These are phyloP conservation scores for Pestalotiopsis sp. DNA, from an alignment of 2,329 filamentous ascomycete species.

Conservation along the genomic window DNA sequence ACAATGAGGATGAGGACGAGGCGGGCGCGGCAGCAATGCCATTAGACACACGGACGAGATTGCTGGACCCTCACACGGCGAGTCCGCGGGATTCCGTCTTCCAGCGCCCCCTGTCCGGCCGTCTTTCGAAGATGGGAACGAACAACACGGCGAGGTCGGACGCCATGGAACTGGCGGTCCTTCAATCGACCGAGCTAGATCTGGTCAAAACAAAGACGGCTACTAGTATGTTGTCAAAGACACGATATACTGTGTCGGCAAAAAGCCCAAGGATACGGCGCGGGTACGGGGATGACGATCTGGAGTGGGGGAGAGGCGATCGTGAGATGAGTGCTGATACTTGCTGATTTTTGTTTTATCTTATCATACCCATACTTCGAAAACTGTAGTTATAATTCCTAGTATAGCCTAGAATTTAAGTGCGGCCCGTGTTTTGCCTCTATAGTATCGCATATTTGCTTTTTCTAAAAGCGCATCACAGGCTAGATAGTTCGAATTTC, in stretches of 20 bases:
- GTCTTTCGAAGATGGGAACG: constrained; percentile 11
- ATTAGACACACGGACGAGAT: not conserved
- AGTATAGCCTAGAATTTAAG: no score
- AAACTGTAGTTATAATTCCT: not conserved
- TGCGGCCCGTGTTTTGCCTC: no score
- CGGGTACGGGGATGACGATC: constrained; percentile 5
- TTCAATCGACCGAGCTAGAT: constrained; percentile 13
- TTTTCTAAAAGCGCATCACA: no score
- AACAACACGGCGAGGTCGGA: constrained; percentile 15
- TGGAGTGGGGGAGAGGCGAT: constrained; percentile 13
- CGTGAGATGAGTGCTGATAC: constrained; percentile 13
- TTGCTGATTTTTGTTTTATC: not conserved
- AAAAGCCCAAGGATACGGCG: constrained; percentile 10
- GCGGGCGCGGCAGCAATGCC: not conserved
- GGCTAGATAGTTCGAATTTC: no score
- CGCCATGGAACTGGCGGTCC: constrained; percentile 12
- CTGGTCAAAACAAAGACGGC: constrained; percentile 15
- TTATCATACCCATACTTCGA: constrained; percentile 2
- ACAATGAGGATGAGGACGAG: constrained; percentile 4
- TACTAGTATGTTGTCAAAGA: constrained; percentile 15
- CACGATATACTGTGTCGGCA: constrained; percentile 12
- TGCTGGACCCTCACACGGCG: constrained; percentile 5
- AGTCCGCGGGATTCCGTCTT: not conserved
- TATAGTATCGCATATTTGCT: no score
- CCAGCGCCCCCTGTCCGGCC: constrained; percentile 1